These are phyloP conservation scores for Dactylellina sp. DNA, from an alignment of 2,329 filamentous ascomycete genomes.

Conservation along the genomic window DNA sequence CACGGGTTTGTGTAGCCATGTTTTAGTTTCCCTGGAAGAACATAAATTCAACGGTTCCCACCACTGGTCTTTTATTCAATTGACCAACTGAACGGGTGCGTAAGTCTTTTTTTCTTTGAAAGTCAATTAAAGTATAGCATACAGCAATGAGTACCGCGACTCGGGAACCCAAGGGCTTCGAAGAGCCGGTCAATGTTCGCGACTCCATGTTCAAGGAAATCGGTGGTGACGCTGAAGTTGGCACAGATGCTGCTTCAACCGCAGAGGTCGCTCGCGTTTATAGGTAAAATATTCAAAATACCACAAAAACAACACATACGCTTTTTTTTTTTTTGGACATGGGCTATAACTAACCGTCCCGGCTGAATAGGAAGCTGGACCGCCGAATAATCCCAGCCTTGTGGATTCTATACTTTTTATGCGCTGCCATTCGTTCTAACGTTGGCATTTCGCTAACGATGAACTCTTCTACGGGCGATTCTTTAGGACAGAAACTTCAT, in stretches of 20 bases:
- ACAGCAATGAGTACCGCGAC: slow-evolving; percentile 25
- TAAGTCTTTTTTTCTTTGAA: background rate
- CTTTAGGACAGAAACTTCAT: slow-evolving; percentile 77
- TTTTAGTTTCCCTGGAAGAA: slow-evolving; percentile 2
- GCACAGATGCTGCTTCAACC: slow-evolving; percentile 34
- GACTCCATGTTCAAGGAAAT: slow-evolving; percentile 38
- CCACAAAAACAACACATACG: slow-evolving; percentile 19
- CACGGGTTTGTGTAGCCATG: slow-evolving; percentile 4
- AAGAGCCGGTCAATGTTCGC: slow-evolving; percentile 38
- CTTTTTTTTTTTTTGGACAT: slow-evolving; percentile 21
- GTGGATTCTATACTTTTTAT: slow-evolving; percentile 91
- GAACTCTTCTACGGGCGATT: slow-evolving; percentile 78
- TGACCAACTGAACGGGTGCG: background rate
- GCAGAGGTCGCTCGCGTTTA: slow-evolving; percentile 63
- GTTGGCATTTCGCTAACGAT: slow-evolving; percentile 95
- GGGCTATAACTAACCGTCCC: slow-evolving; percentile 59
- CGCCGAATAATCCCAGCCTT: slow-evolving; percentile 73
- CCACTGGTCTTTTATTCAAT: background rate
- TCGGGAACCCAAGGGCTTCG: slow-evolving; percentile 23
- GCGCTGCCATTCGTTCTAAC: slow-evolving; percentile 90
- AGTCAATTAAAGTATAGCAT: background rate
- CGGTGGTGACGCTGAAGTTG: slow-evolving; percentile 44
- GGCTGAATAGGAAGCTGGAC: slow-evolving; percentile 68
- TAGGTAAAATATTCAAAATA: slow-evolving; percentile 60
- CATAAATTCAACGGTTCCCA: slow-evolving; percentile 15